Conservation (phyloP, 306 rosid species). For the Quillaja saponaria region DNA sequence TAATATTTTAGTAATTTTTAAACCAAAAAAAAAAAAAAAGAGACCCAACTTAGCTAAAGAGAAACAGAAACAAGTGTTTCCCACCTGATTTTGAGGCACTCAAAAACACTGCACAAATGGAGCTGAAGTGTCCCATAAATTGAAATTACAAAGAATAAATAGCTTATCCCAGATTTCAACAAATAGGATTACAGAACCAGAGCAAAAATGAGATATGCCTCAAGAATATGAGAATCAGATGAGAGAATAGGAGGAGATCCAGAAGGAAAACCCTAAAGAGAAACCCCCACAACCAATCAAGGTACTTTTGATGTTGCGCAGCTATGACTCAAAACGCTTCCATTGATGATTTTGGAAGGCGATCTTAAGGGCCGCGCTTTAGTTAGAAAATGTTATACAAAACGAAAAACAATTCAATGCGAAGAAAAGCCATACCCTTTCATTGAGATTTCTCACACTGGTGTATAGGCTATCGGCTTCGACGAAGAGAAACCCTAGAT, state of each 20-base stretch:
- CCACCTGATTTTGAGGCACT: slow-evolving; percentile 50
- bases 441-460: too few relatives aligned
- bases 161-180: slow-evolving; percentile 18
- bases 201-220: slow-evolving; percentile 37
- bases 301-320: slow-evolving; percentile 49
- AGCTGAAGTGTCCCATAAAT: slow-evolving; percentile 32
- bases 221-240: slow-evolving; percentile 24
- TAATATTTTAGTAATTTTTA: too few relatives aligned
- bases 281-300: slow-evolving; percentile 32
- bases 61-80: slow-evolving; percentile 39
- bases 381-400: too few relatives aligned
- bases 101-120: slow-evolving; percentile 31
- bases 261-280: slow-evolving; percentile 72
- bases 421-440: too few relatives aligned
- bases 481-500: neutral
- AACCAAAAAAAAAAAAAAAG: too few relatives aligned
- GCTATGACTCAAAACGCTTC: slow-evolving; percentile 93
- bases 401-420: too few relatives aligned
- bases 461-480: too few relatives aligned
- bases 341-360: slow-evolving; percentile 66
- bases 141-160: slow-evolving; percentile 26
- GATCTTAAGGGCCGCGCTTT: slow-evolving; percentile 92
- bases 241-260: slow-evolving; percentile 44
- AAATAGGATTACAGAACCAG: slow-evolving; percentile 27
- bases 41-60: neutral